Base-by-base conservation (phyloP, 495 filamentous ascomycete genomes). In the Cryomyces minteri region DNA sequence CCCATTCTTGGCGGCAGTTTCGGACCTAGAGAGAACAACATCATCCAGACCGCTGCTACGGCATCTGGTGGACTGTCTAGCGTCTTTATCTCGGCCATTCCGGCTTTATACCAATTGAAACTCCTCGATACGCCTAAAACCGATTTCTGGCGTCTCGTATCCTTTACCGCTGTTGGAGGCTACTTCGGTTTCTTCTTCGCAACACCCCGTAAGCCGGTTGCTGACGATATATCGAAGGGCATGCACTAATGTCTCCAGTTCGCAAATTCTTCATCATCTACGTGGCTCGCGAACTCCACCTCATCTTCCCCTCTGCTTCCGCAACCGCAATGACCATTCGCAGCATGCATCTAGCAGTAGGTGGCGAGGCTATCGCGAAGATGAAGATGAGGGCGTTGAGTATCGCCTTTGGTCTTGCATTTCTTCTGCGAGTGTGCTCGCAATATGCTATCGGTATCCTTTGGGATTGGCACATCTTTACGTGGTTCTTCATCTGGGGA, bases 201-300 rank as follows among this genome's bases (percentile, higher is more conserved):
- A 42, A 79, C 74, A 1, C 77, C 77, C 31, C 64, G 46, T 60
- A 48, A 48, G 56, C 52, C 4, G 29, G 6, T 12, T 32, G 18
- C 33, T 53, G 31, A 46, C 47, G 50, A 28, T 43, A 30, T 43
- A 8, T 2, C 4, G 30, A 7, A 2, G 34, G 3, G 34, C 3
- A 38, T 10, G 34, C 12, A 10, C 34, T 38, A 14, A 38, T 38
- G 34, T 10, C 34, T 38, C 3, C 34, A 51, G 39, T 81, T 36
- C 73, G 77, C 39, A 77, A 77, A 50, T 80, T 81, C 62, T 81
- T 79, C 61, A 71, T 81, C 60, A 64, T 80, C 50, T 71, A 79
- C 49, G 71, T 79, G 18, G 74, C 69, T 25, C 65, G 73, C 28
- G 76, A 80, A 57, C 60, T 79, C 44, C 68, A 64, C 43, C 65